A percentile compares a stretch with the other conserved stretches of the same genome.
phyloP scores from a whole-genome alignment of 192 early-diverging fungal genomes.

The Coemansia sp. region DNA sequence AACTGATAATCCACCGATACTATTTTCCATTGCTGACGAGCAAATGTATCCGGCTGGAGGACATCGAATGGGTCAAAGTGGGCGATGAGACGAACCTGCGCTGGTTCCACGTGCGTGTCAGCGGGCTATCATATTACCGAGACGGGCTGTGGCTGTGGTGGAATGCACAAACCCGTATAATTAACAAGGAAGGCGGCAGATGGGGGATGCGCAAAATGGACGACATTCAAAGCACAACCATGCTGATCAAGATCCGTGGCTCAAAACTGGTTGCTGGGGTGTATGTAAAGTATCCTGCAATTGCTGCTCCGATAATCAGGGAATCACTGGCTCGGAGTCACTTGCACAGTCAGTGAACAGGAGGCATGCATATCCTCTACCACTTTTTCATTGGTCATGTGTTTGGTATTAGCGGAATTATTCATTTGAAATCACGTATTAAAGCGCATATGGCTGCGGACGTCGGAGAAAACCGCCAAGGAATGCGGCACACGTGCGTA shows the following conservation, averaged over 20 bases:
- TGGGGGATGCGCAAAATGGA: slow-evolving; percentile 8
- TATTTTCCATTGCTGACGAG: slow-evolving; percentile 17
- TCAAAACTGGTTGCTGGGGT: slow-evolving; percentile 15
- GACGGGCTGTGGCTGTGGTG: slow-evolving; percentile 23
- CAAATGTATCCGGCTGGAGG: slow-evolving; percentile 14
- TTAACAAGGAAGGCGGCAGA: not conserved
- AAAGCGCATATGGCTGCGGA: not conserved
- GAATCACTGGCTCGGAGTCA: slow-evolving; percentile 11
- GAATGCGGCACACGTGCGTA: not conserved
- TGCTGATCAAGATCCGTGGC: slow-evolving; percentile 20
- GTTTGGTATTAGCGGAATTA: not conserved
- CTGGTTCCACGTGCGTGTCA: slow-evolving; percentile 20
- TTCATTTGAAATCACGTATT: not conserved
- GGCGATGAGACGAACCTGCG: slow-evolving; percentile 15
- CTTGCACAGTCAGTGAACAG: slow-evolving; percentile 15
- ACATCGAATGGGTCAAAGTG: slow-evolving; percentile 18
- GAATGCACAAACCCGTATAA: slow-evolving; percentile 12
- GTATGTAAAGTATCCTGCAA: slow-evolving; percentile 13
- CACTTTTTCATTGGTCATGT: not conserved
- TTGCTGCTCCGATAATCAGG: slow-evolving; percentile 21
- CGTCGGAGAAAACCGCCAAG: not conserved
- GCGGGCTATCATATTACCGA: slow-evolving; percentile 13
- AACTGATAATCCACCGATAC: slow-evolving; percentile 21
- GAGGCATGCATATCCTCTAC: not conserved
- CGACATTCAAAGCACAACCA: slow-evolving; percentile 13